Evolutionary conservation across 176 grass and related monocot species (phyloP).

Genomic region (Aegilops umbellulata): DNA sequence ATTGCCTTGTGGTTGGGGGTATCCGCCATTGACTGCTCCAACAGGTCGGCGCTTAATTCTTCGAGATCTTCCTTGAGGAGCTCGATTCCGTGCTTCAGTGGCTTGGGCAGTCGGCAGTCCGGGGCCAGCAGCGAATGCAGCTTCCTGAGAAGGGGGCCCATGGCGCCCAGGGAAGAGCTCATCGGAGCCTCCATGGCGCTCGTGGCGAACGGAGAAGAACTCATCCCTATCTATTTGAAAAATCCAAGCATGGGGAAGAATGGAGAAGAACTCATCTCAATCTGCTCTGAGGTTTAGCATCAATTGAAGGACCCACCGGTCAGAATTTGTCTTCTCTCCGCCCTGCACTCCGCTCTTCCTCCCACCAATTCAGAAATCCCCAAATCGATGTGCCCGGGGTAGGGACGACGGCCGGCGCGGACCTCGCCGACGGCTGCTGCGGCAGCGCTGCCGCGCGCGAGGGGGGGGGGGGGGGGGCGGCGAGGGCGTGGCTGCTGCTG

Average conservation of each 20-base stretch:
- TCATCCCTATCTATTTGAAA: background rate
- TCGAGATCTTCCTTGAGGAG: background rate
- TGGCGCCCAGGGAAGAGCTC: constrained; percentile 1
- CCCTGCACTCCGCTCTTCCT: background rate
- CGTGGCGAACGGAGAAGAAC: background rate
- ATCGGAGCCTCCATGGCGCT: background rate
- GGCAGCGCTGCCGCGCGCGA: too few relatives aligned
- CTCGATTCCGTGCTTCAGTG: background rate
- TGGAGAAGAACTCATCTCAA: too few relatives aligned
- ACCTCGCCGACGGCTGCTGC: background rate
- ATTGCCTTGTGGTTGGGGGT: background rate
- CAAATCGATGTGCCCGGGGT: background rate
- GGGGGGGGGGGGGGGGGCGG: too few relatives aligned
- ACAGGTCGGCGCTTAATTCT: background rate
- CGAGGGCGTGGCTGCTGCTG: too few relatives aligned
- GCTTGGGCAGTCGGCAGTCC: background rate
- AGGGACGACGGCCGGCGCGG: too few relatives aligned
- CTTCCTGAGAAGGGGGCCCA: constrained; percentile 11
- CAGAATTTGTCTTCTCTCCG: background rate
- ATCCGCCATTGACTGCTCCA: background rate
- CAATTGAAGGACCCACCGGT: background rate
- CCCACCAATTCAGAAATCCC: background rate
- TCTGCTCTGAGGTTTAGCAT: too few relatives aligned
- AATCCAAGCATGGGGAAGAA: background rate
- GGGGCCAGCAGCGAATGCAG: background rate